Conservation (phyloP, 2,329 filamentous ascomycete species). For the Trichoderma oligosporum region DNA sequence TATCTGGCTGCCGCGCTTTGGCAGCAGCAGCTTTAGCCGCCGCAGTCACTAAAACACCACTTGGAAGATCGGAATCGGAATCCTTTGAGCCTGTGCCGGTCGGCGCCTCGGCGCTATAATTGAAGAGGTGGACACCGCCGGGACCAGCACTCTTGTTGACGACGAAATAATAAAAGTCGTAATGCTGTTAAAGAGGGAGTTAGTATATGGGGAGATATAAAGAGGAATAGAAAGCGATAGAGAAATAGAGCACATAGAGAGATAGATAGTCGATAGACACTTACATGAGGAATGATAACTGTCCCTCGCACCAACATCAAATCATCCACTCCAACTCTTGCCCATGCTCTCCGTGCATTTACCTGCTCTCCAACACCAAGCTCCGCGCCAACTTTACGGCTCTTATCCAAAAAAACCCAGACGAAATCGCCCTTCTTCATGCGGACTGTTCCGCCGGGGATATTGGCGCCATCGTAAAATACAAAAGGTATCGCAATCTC, state of each 20-base stretch:
- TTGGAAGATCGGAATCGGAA: slow-evolving; percentile 23
- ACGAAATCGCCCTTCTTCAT: slow-evolving; percentile 91
- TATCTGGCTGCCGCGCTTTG: slow-evolving; percentile 40
- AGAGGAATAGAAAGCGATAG: slow-evolving; percentile 22
- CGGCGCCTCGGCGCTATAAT: slow-evolving; percentile 59
- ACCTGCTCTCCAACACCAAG: slow-evolving; percentile 67
- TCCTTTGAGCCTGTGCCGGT: slow-evolving; percentile 25
- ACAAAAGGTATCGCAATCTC: slow-evolving; percentile 92
- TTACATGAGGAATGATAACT: slow-evolving; percentile 89
- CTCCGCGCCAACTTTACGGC: slow-evolving; percentile 83
- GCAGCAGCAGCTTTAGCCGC: slow-evolving; percentile 38
- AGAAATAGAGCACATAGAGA: slow-evolving; percentile 6
- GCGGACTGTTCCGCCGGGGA: slow-evolving; percentile 75
- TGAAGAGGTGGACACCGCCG: slow-evolving; percentile 70
- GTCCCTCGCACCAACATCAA: slow-evolving; percentile 87
- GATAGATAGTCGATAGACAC: slow-evolving; percentile 35
- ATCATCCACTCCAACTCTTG: slow-evolving; percentile 89
- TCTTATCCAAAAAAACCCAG: slow-evolving; percentile 91
- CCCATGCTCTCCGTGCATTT: slow-evolving; percentile 76
- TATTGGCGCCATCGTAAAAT: slow-evolving; percentile 92
- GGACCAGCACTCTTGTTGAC: slow-evolving; percentile 78
- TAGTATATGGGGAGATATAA: background rate
- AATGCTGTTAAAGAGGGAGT: slow-evolving; percentile 64
- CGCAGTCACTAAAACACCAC: slow-evolving; percentile 30
- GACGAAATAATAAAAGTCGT: slow-evolving; percentile 95